phyloP scores from a whole-genome alignment of 2,329 filamentous ascomycete genomes.

The Cytospora leucostoma region DNA sequence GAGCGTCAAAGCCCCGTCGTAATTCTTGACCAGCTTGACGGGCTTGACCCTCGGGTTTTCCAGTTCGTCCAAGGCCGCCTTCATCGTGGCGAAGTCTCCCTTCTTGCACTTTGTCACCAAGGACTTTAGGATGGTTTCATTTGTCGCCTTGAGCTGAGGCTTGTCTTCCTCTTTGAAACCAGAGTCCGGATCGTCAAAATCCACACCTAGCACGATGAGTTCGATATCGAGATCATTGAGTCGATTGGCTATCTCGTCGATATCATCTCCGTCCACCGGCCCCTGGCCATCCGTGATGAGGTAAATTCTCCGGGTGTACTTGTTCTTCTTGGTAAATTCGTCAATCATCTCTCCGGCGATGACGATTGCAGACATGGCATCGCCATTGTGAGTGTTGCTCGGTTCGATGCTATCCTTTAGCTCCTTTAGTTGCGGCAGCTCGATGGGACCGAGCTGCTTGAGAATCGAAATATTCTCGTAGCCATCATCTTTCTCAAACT shows the following conservation, averaged over 20 bases:
- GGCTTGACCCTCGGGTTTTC: conserved; percentile 75
- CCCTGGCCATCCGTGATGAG: conserved; percentile 82
- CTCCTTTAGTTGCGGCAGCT: conserved; percentile 67
- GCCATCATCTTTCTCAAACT: conserved; percentile 63
- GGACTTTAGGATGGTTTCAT: conserved; percentile 67
- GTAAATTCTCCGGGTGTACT: conserved; percentile 78
- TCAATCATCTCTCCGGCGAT: conserved; percentile 86
- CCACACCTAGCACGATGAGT: conserved; percentile 78
- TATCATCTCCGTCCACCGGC: conserved; percentile 69
- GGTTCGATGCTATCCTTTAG: conserved; percentile 66
- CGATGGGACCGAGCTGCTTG: conserved; percentile 63
- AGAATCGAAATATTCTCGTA: conserved; percentile 83
- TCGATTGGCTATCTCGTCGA: conserved; percentile 70
- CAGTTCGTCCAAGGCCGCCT: conserved; percentile 80
- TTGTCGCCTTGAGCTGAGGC: conserved; percentile 67
- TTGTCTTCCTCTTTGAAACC: conserved; percentile 94
- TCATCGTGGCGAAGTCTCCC: conserved; percentile 79
- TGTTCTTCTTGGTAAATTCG: conserved; percentile 75
- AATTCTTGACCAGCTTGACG: conserved; percentile 74
- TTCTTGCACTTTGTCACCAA: conserved; percentile 67
- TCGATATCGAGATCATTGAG: conserved; percentile 77
- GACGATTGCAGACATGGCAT: conserved; percentile 85
- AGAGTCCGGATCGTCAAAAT: conserved; percentile 90
- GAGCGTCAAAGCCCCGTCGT: conserved; percentile 76
- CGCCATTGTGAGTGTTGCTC: conserved; percentile 69